Evolutionary conservation across 2,329 filamentous ascomycete species (phyloP), one percentile per base, ranked within the genome.

Genomic region (Claviceps monticola): DNA sequence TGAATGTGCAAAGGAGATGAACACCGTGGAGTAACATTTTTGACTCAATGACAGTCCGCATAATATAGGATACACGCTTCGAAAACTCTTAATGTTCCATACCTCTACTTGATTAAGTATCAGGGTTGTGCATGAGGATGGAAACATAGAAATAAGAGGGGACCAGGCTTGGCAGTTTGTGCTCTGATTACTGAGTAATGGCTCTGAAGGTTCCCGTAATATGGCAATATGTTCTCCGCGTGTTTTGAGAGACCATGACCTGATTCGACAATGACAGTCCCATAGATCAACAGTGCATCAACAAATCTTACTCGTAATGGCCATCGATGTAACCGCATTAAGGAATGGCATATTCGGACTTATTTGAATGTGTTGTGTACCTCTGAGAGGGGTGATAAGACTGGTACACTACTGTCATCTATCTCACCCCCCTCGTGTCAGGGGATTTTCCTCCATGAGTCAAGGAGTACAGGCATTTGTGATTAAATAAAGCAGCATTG

Each of bases 1-100:
- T 17, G 60, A 67, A 51, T 63, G 68, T 49, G 52, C 68, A 17
- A 69, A 60, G 54, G 71, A 71, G 51, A 62, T 57, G n/a, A 50
- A 39, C 38, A 6, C 19, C n/a, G 21, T 17, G 26, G 36, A 6
- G 23, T 29, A 8, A 29, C 26, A 2, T 8, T 29, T 29, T 29
- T 8, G 7, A 9, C 7, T 7, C 26, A 29, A 29, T 29, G 26
- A 29, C 26, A 29, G 26, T 29, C 26, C 26, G 2, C 26, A 29
- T 9, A 29, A 29, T 9, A 26, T 7, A n/a, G 26, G 14, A 45
- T 26, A n/a, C 9, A 21, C 21, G 8, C 9, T 44, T 44, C 19
- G 5, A 13, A 16, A 26, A 16, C 14, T 5, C 21, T 14, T 4
- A 45, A 14, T 45, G 13, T 13, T 45, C 2, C 5, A 29, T 26